Evolutionary conservation across 768 basidiomycete species (phyloP).

Genomic region (Kwoniella dendrophila): DNA sequence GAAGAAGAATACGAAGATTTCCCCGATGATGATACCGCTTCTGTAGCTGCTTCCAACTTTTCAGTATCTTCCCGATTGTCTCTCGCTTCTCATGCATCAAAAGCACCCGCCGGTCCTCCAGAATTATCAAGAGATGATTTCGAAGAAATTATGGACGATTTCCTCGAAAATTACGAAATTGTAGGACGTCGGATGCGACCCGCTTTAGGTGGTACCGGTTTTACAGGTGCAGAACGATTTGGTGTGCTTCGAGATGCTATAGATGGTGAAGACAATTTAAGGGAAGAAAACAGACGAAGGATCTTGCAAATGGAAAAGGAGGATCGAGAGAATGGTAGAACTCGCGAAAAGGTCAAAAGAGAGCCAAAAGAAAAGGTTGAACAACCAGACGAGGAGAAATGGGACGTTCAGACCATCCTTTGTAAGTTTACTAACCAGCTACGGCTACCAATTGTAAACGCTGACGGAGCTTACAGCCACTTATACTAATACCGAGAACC

Average conservation of each 20-base stretch:
- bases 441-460: neutral
- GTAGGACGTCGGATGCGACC: conserved; percentile 78
- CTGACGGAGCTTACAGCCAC: conserved; percentile 64
- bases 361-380: conserved; percentile 56
- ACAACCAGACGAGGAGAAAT: conserved; percentile 66
- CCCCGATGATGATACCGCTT: conserved; percentile 54
- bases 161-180: conserved; percentile 87
- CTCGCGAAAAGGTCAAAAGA: conserved; percentile 58
- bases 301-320: conserved; percentile 58
- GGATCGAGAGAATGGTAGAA: conserved; percentile 60
- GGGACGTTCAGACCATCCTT: conserved; percentile 96
- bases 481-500: conserved; percentile 96
- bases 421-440: conserved; percentile 62
- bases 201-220: conserved; percentile 65
- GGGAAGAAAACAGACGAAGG: conserved; percentile 47
- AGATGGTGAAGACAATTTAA: conserved; percentile 59
- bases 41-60: conserved; percentile 37
- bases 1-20: conserved; percentile 59
- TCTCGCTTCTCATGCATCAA: conserved; percentile 71
- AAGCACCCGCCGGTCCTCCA: conserved; percentile 28
- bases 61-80: conserved; percentile 56
- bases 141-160: conserved; percentile 86
- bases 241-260: conserved; percentile 75
- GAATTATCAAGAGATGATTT: conserved; percentile 75
- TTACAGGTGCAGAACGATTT: conserved; percentile 74